phyloP scores from a whole-genome alignment of 2,329 filamentous ascomycete genomes.

The Colletotrichum agaves region DNA sequence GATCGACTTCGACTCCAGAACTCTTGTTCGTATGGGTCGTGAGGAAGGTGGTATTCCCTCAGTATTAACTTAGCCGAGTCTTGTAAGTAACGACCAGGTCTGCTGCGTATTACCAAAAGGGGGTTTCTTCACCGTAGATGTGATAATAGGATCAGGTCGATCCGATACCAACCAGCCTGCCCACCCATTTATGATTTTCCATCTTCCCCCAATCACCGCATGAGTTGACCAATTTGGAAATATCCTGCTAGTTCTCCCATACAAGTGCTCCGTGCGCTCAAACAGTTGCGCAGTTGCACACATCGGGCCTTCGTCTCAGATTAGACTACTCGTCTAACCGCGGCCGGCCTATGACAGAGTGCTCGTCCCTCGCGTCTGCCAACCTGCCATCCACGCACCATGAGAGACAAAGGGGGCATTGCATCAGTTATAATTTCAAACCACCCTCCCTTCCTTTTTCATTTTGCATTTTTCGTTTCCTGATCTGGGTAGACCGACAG shows the following conservation, averaged over 20 bases:
- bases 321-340: slow-evolving; percentile 34
- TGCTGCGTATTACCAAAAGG: slow-evolving; percentile 11
- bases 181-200: slow-evolving; percentile 6
- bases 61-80: slow-evolving; percentile 5
- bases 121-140: slow-evolving; percentile 7
- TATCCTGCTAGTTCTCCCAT: slow-evolving; percentile 17
- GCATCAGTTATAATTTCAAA: slow-evolving; percentile 31
- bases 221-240: slow-evolving; percentile 35
- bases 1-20: slow-evolving; percentile 28
- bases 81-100: slow-evolving; percentile 3
- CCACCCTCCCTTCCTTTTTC: background rate
- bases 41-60: background rate
- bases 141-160: slow-evolving; percentile 31
- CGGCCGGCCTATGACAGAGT: slow-evolving; percentile 33
- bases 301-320: slow-evolving; percentile 37
- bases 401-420: slow-evolving; percentile 3
- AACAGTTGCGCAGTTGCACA: slow-evolving; percentile 36
- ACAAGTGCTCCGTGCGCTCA: slow-evolving; percentile 35
- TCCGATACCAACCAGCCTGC: slow-evolving; percentile 13
- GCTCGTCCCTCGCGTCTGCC: slow-evolving; percentile 29
- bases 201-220: slow-evolving; percentile 8
- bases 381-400: slow-evolving; percentile 26
- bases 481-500: slow-evolving; percentile 13
- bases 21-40: slow-evolving; percentile 14
- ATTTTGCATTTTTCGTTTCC: background rate